These are phyloP conservation scores for Thamnidium elegans DNA, from an alignment of 192 early-diverging fungal genomes.

Conservation along the genomic window DNA sequence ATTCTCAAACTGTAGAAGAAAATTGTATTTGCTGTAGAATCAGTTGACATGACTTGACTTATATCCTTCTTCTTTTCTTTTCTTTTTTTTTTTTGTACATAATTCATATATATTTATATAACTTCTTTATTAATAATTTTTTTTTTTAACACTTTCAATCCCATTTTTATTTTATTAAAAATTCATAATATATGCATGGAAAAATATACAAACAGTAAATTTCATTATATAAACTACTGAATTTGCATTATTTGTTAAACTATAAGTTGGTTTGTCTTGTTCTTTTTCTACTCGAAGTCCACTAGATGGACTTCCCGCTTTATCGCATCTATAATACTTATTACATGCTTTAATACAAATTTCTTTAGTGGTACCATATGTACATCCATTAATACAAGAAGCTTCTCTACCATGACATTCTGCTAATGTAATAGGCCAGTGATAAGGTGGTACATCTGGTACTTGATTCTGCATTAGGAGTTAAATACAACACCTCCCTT, in stretches of 20 bases:
- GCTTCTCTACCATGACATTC: conserved; percentile 4
- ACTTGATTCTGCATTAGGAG: background rate
- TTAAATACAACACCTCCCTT: background rate
- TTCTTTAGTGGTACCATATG: background rate
- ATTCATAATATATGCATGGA: no score
- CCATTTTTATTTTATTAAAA: no score
- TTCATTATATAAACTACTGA: background rate
- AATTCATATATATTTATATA: no score
- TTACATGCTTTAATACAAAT: background rate
- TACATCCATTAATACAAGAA: background rate
- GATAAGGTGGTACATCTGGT: conserved; percentile 9
- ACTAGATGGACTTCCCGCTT: conserved; percentile 1
- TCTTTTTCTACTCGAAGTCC: background rate
- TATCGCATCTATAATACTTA: background rate
- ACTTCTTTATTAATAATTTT: no score
- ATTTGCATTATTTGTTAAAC: background rate
- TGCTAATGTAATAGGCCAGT: conserved; percentile 9
- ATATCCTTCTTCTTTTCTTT: background rate
- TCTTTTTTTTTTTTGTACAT: background rate
- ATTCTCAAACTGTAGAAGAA: conserved; percentile 5
- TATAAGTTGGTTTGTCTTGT: background rate
- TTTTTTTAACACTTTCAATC: background rate
- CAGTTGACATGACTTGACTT: conserved; percentile 13
- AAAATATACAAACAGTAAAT: no score
- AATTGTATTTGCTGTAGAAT: conserved; percentile 11